Evolutionary conservation across 441 rosid species (phyloP).

Genomic region (Rhodomyrtus psidioides): DNA sequence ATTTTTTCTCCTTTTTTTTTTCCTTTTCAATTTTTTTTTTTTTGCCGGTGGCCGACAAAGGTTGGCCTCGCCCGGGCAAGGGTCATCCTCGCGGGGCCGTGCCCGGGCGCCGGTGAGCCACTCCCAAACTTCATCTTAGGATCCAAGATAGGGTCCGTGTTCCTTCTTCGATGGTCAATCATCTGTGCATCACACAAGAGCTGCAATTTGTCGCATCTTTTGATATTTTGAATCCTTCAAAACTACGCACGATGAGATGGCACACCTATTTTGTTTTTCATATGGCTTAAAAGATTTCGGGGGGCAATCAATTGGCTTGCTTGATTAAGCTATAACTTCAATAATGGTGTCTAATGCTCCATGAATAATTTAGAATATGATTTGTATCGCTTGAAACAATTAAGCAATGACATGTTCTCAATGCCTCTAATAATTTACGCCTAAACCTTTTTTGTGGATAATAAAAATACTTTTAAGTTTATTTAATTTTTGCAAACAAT

Average conservation of each 20-base stretch:
- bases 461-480: background rate
- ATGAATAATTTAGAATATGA: accelerated
- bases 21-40: too few species aligned
- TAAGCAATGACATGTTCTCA: background rate
- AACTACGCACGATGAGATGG: background rate
- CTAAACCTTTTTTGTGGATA: background rate
- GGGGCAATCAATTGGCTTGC: background rate
- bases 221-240: background rate
- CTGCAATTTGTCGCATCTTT: background rate
- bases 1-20: too few species aligned
- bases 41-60: too few species aligned
- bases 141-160: background rate
- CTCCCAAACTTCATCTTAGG: background rate
- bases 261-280: too few species aligned
- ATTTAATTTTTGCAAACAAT: background rate
- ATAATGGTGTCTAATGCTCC: background rate
- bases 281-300: background rate
- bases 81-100: too few species aligned
- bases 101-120: background rate
- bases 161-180: background rate
- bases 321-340: background rate
- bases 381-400: background rate
- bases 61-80: too few species aligned
- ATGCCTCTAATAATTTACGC: accelerated
- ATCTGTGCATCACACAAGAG: background rate